Conservation (phyloP, 192 early-diverging fungal genomes). For the Powellomyces hirtus region DNA sequence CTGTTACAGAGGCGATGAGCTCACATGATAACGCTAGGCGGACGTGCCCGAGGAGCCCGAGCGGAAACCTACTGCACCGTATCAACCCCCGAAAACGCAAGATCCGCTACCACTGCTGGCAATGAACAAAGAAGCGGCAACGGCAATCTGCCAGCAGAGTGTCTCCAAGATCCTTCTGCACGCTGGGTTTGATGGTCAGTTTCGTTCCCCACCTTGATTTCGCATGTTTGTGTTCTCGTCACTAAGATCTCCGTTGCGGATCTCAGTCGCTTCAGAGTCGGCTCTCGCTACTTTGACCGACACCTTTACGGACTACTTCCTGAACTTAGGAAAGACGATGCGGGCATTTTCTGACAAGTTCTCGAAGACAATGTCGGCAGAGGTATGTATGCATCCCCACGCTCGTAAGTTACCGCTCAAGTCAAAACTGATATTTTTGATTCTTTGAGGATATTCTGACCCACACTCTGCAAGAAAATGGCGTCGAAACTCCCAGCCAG, state of each 20-base stretch:
- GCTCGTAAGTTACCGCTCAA: neutral
- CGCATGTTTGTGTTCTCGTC: neutral
- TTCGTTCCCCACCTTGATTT: neutral
- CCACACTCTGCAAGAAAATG: conserved; percentile 81
- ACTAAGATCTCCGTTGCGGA: neutral
- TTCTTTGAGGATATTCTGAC: conserved; percentile 71
- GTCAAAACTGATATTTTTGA: neutral
- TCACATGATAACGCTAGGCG: neutral
- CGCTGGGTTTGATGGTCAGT: conserved; percentile 80
- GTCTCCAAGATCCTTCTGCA: conserved; percentile 67
- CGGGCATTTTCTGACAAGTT: conserved; percentile 77
- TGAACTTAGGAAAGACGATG: conserved; percentile 80
- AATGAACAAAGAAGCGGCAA: conserved; percentile 8
- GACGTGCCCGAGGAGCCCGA: neutral
- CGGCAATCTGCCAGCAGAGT: conserved; percentile 41
- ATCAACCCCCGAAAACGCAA: conserved; percentile 6
- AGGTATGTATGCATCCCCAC: conserved; percentile 46
- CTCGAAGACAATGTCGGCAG: conserved; percentile 65
- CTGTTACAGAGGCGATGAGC: neutral
- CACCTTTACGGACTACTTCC: conserved; percentile 74
- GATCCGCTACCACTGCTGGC: conserved; percentile 8
- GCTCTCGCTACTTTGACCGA: conserved; percentile 75
- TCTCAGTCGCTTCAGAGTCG: conserved; percentile 45
- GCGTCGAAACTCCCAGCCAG: conserved; percentile 60
- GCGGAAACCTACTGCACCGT: neutral